These are phyloP conservation scores for Fraxinus latifolia DNA, from an alignment of 305 asterid species.

Conservation along the genomic window DNA sequence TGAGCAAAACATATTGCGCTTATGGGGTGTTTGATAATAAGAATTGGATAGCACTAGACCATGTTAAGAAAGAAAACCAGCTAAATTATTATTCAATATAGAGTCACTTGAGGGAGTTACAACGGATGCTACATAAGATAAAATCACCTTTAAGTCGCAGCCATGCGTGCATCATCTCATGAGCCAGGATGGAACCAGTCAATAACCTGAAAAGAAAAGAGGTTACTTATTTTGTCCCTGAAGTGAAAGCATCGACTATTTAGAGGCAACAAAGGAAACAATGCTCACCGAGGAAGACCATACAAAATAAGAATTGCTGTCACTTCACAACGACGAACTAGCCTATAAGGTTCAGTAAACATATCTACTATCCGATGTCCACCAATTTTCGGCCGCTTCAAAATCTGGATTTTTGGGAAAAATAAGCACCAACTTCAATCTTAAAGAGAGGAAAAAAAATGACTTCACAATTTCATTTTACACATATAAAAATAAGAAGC, in stretches of 20 bases:
- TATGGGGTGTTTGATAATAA: background rate
- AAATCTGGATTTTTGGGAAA: slow-evolving; percentile 49
- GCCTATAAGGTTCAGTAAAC: slow-evolving; percentile 88
- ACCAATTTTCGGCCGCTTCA: slow-evolving; percentile 81
- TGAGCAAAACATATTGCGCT: background rate
- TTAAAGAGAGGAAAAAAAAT: background rate
- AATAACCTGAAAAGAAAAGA: slow-evolving; percentile 49
- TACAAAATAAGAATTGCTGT: slow-evolving; percentile 93
- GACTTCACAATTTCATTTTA: background rate
- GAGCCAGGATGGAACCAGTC: slow-evolving; percentile 97
- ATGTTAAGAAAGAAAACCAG: background rate
- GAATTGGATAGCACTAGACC: background rate
- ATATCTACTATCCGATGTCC: slow-evolving; percentile 74
- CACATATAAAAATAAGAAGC: background rate
- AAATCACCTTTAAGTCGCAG: slow-evolving; percentile 77
- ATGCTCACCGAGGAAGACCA: slow-evolving; percentile 88
- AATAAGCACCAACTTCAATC: background rate
- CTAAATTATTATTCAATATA: background rate
- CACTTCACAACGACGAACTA: slow-evolving; percentile 87
- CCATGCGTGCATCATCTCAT: slow-evolving; percentile 99
- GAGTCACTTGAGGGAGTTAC: background rate
- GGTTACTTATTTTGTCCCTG: background rate
- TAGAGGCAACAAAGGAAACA: background rate
- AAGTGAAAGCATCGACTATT: slow-evolving; percentile 2
- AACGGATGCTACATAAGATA: slow-evolving; percentile 4